Base-by-base conservation (phyloP, 345 rosid genomes). In the Aegle marmelos region DNA sequence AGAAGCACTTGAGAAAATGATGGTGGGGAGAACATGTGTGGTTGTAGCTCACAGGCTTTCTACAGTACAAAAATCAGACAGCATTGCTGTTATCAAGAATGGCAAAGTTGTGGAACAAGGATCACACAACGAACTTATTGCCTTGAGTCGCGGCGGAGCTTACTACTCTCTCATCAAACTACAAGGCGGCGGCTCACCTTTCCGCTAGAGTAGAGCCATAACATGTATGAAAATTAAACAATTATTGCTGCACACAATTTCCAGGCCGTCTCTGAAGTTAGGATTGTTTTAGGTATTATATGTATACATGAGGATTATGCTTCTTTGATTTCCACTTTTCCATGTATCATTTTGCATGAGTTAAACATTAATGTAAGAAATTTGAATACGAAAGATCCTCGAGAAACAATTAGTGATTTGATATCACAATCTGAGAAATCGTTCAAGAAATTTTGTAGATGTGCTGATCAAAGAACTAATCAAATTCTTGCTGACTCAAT, bases 1-100 rank as follows among this genome's bases (percentile, higher is more conserved):
- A 80, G 90, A 82, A 75, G 88, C 92, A 61, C 90, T 89, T 2
- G 94, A 88, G 85, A 91, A 88, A 82, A 88, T 91, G 91, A 85
- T 88, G 94, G 89, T 78, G 8, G 81, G 78, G 4, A 79, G 90
- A 78, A 85, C 92, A 37, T 87, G 92, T 36, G 75, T 88, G 17
- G 86, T 84, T 6, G 80, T 91, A 9, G 94, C 91, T 41, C 92
- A 88, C 72, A 75, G 92, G 76, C 85, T 91, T 13, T 85, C 92
- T 9, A 89, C 92, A 4, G 87, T 88, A 72, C 91, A 88, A 73
- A 91, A 91, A 83, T 70, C 91, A 2, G 78, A 87, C 66, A 37
- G 84, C 82, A 88, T 89, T 11, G 88, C 89, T 13, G 89, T 89
- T 58, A 84, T 89, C 76, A 84, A 88, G 80, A 81, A 85, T 14